phyloP scores from a whole-genome alignment of 2,329 filamentous ascomycete genomes.

The Ilyonectria sp. region DNA sequence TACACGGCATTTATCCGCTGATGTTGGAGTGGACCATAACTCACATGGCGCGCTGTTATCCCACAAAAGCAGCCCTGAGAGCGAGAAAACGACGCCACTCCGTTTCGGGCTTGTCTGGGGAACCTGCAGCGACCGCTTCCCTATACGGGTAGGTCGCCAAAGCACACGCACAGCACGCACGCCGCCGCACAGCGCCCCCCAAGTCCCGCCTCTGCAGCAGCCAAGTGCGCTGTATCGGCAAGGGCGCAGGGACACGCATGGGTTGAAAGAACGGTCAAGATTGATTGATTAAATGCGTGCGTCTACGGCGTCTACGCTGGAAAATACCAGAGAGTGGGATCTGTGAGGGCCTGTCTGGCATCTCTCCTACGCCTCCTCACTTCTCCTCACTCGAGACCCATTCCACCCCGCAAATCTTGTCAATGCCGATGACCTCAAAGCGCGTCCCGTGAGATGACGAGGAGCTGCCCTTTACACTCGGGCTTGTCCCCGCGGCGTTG shows the following conservation, averaged over 20 bases:
- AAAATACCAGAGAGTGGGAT: slow-evolving; percentile 29
- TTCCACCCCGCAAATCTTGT: background rate
- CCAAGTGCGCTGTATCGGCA: background rate
- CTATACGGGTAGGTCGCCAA: slow-evolving; percentile 16
- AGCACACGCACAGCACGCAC: background rate
- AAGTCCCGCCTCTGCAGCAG: slow-evolving; percentile 12
- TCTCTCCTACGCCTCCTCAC: background rate
- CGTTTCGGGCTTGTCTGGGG: slow-evolving; percentile 43
- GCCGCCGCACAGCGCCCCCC: too few relatives aligned
- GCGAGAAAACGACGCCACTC: slow-evolving; percentile 47
- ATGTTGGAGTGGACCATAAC: background rate
- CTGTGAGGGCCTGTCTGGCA: background rate
- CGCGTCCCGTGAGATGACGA: slow-evolving; percentile 22
- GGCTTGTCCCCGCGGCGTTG: slow-evolving; percentile 22
- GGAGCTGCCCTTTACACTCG: background rate
- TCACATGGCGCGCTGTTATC: slow-evolving; percentile 1
- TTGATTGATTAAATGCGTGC: slow-evolving; percentile 28
- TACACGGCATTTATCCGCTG: background rate
- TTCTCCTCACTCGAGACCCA: background rate
- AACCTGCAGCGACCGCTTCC: slow-evolving; percentile 12
- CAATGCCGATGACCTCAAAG: slow-evolving; percentile 11
- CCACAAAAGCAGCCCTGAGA: slow-evolving; percentile 3
- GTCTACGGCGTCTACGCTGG: slow-evolving; percentile 43
- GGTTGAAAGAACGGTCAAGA: slow-evolving; percentile 15
- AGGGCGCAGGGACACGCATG: slow-evolving; percentile 4